phyloP scores from a whole-genome alignment of 257 asterid species.

The Coffea eugenioides region DNA sequence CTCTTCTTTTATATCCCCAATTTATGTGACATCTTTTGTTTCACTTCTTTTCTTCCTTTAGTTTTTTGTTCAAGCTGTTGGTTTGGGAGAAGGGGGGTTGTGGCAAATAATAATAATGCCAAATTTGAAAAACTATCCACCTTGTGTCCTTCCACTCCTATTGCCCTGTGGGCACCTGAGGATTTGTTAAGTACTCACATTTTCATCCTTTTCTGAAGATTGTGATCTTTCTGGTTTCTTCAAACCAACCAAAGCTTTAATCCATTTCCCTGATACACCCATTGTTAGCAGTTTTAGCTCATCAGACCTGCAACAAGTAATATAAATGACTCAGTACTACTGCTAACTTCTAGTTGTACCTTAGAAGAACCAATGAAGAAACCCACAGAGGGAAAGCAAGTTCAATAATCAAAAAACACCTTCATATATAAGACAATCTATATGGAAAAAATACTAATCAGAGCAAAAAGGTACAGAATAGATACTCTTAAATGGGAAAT shows the following conservation, averaged over 20 bases:
- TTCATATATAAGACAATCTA: neutral
- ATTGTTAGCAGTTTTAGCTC: conserved; percentile 33
- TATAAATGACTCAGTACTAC: conserved; percentile 17
- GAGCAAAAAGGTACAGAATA: neutral
- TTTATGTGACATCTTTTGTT: neutral
- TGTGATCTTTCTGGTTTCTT: conserved; percentile 74
- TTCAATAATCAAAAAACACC: neutral
- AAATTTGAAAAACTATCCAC: neutral
- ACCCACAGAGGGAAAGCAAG: neutral
- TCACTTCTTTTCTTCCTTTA: too few species aligned
- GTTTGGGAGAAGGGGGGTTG: neutral
- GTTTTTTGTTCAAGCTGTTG: neutral
- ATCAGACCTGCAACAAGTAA: conserved; percentile 42
- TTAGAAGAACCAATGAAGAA: neutral
- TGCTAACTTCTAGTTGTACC: conserved; percentile 1
- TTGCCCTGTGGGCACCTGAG: neutral
- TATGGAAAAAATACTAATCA: neutral
- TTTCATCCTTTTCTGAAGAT: conserved; percentile 57
- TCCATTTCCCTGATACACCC: conserved; percentile 95
- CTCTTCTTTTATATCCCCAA: neutral
- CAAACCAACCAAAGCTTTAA: conserved; percentile 72
- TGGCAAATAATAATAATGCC: neutral
- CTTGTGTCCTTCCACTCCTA: neutral
- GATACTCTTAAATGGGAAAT: conserved; percentile 7
- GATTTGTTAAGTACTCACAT: conserved; percentile 44